Evolutionary conservation across 768 basidiomycete genomes (phyloP).

Genomic region (Podaxis mareebaensis): DNA sequence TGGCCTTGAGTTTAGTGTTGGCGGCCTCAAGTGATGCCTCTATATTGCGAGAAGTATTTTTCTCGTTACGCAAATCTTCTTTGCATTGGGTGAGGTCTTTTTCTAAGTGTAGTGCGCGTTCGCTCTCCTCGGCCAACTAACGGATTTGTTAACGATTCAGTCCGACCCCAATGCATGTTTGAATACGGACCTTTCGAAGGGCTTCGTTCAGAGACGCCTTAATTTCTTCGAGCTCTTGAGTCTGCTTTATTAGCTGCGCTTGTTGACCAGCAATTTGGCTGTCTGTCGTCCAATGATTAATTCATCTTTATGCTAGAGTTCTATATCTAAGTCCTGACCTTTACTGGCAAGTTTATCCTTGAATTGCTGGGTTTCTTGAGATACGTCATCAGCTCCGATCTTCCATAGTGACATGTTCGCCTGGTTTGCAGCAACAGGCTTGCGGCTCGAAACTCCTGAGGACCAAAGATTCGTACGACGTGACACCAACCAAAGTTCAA

Average conservation of each 20-base stretch:
- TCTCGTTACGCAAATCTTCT: constrained; percentile 60
- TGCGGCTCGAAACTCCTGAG: not conserved
- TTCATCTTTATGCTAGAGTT: not conserved
- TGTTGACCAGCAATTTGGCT: constrained; percentile 49
- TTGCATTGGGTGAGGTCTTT: constrained; percentile 45
- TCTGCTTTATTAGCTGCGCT: constrained; percentile 42
- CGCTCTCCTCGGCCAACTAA: constrained; percentile 59
- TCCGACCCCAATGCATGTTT: not conserved
- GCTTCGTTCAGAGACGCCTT: constrained; percentile 43
- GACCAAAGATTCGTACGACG: not conserved
- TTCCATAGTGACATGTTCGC: constrained; percentile 49
- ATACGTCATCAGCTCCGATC: constrained; percentile 46
- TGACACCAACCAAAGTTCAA: not conserved
- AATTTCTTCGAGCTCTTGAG: constrained; percentile 43
- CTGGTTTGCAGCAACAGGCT: constrained; percentile 13
- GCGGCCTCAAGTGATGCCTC: constrained; percentile 47
- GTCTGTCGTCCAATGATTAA: constrained; percentile 31
- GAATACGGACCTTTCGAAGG: constrained; percentile 43
- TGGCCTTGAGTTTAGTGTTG: constrained; percentile 50
- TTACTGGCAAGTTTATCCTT: constrained; percentile 52
- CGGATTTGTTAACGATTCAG: constrained; percentile 8
- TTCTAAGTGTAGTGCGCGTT: constrained; percentile 58
- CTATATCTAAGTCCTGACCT: constrained; percentile 32
- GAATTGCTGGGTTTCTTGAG: constrained; percentile 45
- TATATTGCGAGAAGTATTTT: constrained; percentile 50